phyloP scores from a whole-genome alignment of 306 rosid species.

The Medicago lupulina region DNA sequence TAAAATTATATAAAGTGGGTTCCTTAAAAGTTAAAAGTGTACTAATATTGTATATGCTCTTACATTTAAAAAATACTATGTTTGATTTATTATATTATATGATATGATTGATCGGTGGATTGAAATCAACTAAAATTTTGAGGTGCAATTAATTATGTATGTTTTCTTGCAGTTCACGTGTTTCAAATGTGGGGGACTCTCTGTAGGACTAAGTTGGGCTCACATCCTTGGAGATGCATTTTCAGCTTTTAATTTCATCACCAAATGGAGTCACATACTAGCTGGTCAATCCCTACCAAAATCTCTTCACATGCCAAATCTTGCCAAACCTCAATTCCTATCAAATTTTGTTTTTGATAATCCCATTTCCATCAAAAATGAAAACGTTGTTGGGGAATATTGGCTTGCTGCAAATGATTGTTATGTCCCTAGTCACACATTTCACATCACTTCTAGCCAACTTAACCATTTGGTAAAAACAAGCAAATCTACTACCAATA shows the following conservation, averaged over 20 bases:
- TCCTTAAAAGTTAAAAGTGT: too few species aligned
- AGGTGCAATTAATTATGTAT: neutral
- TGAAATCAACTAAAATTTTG: neutral
- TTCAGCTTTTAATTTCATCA: slow-evolving; percentile 72
- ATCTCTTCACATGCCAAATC: slow-evolving; percentile 35
- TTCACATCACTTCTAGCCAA: slow-evolving; percentile 51
- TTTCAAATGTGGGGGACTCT: slow-evolving; percentile 81
- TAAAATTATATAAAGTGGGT: too few species aligned
- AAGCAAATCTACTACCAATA: neutral
- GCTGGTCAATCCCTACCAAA: slow-evolving; percentile 50
- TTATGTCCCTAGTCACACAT: slow-evolving; percentile 54
- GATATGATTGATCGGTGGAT: too few species aligned
- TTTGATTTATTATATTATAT: too few species aligned
- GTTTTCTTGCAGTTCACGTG: slow-evolving; percentile 54
- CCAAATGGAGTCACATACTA: slow-evolving; percentile 56
- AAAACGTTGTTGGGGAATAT: slow-evolving; percentile 49
- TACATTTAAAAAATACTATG: too few species aligned
- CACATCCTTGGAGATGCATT: slow-evolving; percentile 80
- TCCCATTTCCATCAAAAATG: slow-evolving; percentile 45
- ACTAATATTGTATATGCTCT: too few species aligned
- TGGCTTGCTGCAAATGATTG: slow-evolving; percentile 48
- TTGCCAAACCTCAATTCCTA: neutral
- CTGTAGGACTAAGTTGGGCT: slow-evolving; percentile 83
- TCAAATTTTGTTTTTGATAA: slow-evolving; percentile 15
- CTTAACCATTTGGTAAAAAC: slow-evolving; percentile 49